Percentiles rank a stretch among this genome's conserved stretches.
phyloP scores from a whole-genome alignment of 2,329 filamentous ascomycete genomes.

The Fusarium sarcochroum region DNA sequence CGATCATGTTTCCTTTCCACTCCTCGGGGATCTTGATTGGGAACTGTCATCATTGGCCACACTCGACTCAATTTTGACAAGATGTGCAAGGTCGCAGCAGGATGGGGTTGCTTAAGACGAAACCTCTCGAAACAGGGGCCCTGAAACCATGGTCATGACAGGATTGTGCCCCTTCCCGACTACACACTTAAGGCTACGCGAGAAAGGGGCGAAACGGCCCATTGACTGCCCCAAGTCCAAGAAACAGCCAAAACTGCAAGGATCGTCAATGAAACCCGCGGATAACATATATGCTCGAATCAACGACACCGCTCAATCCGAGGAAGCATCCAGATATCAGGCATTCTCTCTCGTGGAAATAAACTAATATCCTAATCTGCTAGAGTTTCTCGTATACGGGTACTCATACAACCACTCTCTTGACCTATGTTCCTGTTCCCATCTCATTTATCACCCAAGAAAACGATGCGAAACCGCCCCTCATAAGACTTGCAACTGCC shows the following conservation, averaged over 20 bases:
- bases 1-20: constrained; percentile 6
- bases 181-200: constrained; percentile 11
- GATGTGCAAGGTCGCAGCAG: constrained; percentile 2
- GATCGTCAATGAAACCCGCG: constrained; percentile 1
- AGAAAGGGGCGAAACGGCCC: constrained; percentile 21
- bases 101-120: constrained; percentile 14
- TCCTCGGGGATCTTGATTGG: neutral
- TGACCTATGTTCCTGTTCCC: constrained; percentile 20
- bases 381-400: neutral
- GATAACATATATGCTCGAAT: constrained; percentile 3
- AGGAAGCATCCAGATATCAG: neutral
- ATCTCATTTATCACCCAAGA: constrained; percentile 33
- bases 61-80: neutral
- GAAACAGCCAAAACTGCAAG: constrained; percentile 12
- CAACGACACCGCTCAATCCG: neutral
- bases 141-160: constrained; percentile 26
- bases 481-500: constrained; percentile 19
- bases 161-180: neutral
- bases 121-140: constrained; percentile 38
- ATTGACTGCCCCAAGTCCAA: neutral
- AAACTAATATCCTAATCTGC: neutral
- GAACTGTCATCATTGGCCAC: constrained; percentile 1
- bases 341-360: neutral
- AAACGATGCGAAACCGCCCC: constrained; percentile 34
- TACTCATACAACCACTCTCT: neutral